Percentiles rank a stretch among this genome's conserved stretches.
Conservation (phyloP, 1,139 yeast species). For the Geotrichum cucujoidarum region DNA sequence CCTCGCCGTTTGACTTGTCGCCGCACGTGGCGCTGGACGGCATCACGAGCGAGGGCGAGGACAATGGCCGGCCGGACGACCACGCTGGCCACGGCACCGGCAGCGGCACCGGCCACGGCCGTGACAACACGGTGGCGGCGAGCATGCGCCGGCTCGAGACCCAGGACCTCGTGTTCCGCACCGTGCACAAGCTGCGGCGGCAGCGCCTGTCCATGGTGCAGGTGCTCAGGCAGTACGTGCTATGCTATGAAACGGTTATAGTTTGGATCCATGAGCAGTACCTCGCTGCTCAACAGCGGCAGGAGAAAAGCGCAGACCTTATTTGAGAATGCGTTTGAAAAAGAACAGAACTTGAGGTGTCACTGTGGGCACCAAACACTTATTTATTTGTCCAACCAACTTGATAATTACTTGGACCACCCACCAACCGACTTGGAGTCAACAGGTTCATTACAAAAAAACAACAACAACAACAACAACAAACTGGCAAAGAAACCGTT, state of each 20-base stretch:
- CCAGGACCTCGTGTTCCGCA: slow-evolving; percentile 49
- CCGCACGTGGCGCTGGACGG: too few relatives aligned
- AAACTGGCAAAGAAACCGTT: too few relatives aligned
- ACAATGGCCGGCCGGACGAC: not conserved
- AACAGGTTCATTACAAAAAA: too few relatives aligned
- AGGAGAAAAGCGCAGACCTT: not conserved
- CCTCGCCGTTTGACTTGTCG: too few relatives aligned
- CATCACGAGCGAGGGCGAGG: too few relatives aligned
- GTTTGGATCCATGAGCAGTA: slow-evolving; percentile 23
- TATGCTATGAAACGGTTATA: slow-evolving; percentile 58
- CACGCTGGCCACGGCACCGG: not conserved
- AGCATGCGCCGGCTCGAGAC: not conserved
- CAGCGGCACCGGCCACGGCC: not conserved
- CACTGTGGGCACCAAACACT: too few relatives aligned
- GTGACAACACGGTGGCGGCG: not conserved
- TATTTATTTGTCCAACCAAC: too few relatives aligned
- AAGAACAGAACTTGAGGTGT: not conserved
- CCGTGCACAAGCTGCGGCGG: slow-evolving; percentile 57
- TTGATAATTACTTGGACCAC: too few relatives aligned
- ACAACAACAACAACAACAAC: too few relatives aligned
- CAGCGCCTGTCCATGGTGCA: slow-evolving; percentile 83
- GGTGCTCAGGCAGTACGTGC: slow-evolving; percentile 63
- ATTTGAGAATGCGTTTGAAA: not conserved
- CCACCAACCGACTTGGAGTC: too few relatives aligned
- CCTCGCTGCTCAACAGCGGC: not conserved